Base-by-base conservation (phyloP, 2,329 filamentous ascomycete species). In the Monosporascus sp. region DNA sequence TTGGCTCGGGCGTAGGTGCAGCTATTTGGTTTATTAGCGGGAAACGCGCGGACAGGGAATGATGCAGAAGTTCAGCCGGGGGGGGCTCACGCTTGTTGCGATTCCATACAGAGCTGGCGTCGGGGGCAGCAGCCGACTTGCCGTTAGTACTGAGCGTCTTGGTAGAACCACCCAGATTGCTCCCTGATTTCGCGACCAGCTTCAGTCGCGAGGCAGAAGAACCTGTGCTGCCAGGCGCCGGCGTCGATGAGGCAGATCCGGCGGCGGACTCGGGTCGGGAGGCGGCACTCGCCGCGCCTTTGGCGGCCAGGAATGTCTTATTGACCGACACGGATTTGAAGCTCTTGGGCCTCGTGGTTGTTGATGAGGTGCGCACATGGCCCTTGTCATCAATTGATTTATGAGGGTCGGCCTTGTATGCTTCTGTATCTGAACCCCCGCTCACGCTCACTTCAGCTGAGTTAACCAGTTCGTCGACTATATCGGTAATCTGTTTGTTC, bases 281-380 rank as follows among this genome's bases (percentile, higher is more conserved):
- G 20, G 75, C 68, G 8, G 73, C 65, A 55, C 66, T 68, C 19
- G 74, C 68, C 19, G 77, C 68, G 46, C 73, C 78, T 70, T 93
- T 93, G 55, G 88, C 82, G n/a, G 82, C 83, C 37, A 94, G 78
- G 66, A 93, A 95, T 44, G 84, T 91, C 71, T 89, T 91, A 60
- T 92, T 93, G 60, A 93, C 88, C 5, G 88, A 92, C 48, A 94
- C 87, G 19, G 89, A 83, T 71, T 94, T 95, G 78, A 95, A 94
- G 14, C 85, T 86, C 19, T 85, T 74, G 20, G 86, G 85, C 70
- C 90, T 93, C 78, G 89, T 91, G 58, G 85, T 76, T 3, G 85
- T 65, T 57, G 86, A 79, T 58, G 77, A 74, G 8, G 76, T 76
- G 54, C 82, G 83, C 56, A 73, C 73, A 67, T 89, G 82, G 48